These are phyloP conservation scores for Aspergillus sp. DNA, from an alignment of 2,329 filamentous ascomycete species.

Conservation along the genomic window DNA sequence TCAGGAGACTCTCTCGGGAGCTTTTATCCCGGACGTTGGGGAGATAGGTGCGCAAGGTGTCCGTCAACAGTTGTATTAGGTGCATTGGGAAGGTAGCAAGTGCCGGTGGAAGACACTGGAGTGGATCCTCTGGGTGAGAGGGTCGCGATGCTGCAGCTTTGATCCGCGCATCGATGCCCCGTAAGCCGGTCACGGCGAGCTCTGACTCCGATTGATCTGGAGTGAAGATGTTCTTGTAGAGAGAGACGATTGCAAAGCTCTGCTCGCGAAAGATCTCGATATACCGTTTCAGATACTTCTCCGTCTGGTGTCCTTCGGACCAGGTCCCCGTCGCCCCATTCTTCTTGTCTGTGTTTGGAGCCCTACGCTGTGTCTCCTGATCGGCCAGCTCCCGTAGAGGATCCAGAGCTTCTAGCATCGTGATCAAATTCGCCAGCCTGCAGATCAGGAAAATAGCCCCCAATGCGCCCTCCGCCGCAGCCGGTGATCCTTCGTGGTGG, in stretches of 20 bases:
- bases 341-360: constrained; percentile 29
- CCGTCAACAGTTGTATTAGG: constrained; percentile 76
- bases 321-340: constrained; percentile 29
- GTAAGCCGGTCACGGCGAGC: constrained; percentile 27
- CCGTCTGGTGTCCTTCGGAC: constrained; percentile 79
- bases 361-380: constrained; percentile 66
- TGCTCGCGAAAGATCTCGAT: constrained; percentile 98
- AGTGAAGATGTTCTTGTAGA: constrained; percentile 89
- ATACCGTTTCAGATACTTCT: constrained; percentile 90
- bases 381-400: constrained; percentile 87
- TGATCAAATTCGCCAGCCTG: constrained; percentile 74
- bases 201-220: constrained; percentile 50
- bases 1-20: constrained; percentile 82
- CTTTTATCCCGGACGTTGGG: constrained; percentile 78
- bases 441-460: constrained; percentile 87
- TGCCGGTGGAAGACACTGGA: constrained; percentile 67
- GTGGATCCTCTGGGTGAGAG: constrained; percentile 30
- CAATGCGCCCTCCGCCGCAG: constrained; percentile 65
- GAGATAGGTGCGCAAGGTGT: constrained; percentile 74
- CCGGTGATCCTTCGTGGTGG: constrained; percentile 29
- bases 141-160: constrained; percentile 27
- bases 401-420: constrained; percentile 78
- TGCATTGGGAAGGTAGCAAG: constrained; percentile 83
- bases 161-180: constrained; percentile 31
- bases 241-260: constrained; percentile 91